A percentile compares a stretch with the other conserved stretches of the same genome.
Evolutionary conservation across 2,329 filamentous ascomycete species (phyloP).

Genomic region (Colletotrichum salicis): DNA sequence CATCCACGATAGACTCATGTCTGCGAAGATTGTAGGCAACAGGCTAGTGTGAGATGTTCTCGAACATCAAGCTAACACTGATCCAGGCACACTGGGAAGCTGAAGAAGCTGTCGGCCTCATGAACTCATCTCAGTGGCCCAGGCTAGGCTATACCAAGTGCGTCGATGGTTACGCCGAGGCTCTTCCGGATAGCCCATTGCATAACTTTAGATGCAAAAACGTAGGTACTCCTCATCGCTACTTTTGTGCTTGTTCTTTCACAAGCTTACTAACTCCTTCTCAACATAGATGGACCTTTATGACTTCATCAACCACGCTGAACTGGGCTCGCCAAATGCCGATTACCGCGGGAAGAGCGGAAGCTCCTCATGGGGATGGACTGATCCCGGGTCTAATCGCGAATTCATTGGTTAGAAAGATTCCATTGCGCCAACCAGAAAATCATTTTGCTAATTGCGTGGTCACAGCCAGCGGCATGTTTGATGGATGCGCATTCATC

Average conservation of each 20-base stretch:
- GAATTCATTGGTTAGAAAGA: conserved; percentile 30
- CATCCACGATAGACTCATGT: conserved; percentile 39
- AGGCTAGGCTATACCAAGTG: conserved; percentile 39
- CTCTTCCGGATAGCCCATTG: conserved; percentile 37
- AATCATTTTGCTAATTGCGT: not conserved
- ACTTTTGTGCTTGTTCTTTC: too few species aligned
- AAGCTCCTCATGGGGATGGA: conserved; percentile 55
- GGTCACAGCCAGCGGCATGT: conserved; percentile 38
- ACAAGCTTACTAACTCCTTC: not conserved
- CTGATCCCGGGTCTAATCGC: conserved; percentile 49
- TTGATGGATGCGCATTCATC: conserved; percentile 56
- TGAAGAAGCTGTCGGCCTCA: conserved; percentile 36
- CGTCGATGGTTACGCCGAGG: conserved; percentile 38
- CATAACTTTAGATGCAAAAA: conserved; percentile 40
- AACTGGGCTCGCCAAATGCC: conserved; percentile 55
- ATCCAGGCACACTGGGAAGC: conserved; percentile 34
- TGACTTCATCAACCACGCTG: conserved; percentile 63
- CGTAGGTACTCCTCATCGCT: not conserved
- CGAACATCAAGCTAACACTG: not conserved
- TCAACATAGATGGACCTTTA: conserved; percentile 56
- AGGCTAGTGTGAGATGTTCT: accelerated
- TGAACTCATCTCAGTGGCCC: conserved; percentile 39
- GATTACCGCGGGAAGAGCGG: conserved; percentile 39
- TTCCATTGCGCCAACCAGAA: too few species aligned
- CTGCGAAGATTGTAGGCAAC: conserved; percentile 31